Evolutionary conservation across 805 yeast genomes (phyloP).

Genomic region (Metschnikowia aberdeeniae): DNA sequence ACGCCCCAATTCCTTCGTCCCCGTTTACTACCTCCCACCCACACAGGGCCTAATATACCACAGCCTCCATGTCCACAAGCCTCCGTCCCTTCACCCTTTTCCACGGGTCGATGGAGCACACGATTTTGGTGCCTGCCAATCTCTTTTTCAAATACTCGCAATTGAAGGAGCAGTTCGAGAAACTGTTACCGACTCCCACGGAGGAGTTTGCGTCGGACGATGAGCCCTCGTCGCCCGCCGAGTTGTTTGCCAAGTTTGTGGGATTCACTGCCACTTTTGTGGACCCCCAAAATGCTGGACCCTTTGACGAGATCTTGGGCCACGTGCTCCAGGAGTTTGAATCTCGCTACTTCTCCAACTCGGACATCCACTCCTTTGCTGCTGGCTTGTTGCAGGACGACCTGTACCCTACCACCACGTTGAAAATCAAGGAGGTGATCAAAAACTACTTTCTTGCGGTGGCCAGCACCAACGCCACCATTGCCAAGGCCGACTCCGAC

Average conservation of each 20-base stretch:
- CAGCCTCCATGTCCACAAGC: constrained; percentile 20
- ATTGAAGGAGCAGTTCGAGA: constrained; percentile 79
- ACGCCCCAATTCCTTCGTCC: not conserved
- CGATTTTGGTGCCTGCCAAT: constrained; percentile 79
- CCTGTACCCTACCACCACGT: constrained; percentile 58
- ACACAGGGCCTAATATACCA: not conserved
- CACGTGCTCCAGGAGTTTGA: constrained; percentile 81
- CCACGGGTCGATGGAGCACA: constrained; percentile 87
- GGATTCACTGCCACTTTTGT: constrained; percentile 60
- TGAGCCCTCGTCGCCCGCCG: constrained; percentile 85
- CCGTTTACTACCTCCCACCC: not conserved
- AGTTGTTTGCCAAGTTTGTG: constrained; percentile 76
- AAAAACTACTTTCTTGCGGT: constrained; percentile 63
- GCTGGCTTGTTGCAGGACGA: constrained; percentile 57
- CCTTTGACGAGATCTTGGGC: constrained; percentile 64
- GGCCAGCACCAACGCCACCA: constrained; percentile 24
- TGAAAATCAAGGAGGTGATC: constrained; percentile 70
- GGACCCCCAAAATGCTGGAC: constrained; percentile 45
- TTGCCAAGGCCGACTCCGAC: constrained; percentile 31
- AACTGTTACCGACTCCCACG: constrained; percentile 71
- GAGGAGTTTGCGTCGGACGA: constrained; percentile 83
- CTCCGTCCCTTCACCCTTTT: constrained; percentile 75
- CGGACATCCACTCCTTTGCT: constrained; percentile 87
- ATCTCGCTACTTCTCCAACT: constrained; percentile 55
- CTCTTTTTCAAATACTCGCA: constrained; percentile 79